Base-by-base conservation (phyloP, 169 alveolate species). In the Pseudocohnilembus persalinus region DNA sequence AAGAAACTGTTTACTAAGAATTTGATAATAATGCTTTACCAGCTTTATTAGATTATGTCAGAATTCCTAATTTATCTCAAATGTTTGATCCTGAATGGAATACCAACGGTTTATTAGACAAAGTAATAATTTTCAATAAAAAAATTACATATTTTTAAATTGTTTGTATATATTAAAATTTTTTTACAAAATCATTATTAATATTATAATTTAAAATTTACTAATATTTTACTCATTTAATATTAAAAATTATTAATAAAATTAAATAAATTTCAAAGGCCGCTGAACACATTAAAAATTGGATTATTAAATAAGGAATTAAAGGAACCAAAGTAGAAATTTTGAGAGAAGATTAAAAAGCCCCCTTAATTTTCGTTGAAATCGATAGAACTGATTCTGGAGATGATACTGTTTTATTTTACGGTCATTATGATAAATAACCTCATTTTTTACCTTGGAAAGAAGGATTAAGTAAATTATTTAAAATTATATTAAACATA, bases 81-180 rank as follows among this genome's bases (percentile, higher is more conserved):
- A 76, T 34, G 16, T 95, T 82, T 77, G 98, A 95, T 81, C 92
- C 93, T 35, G 92, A 94, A 72, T 95, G 98, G 97, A 83, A 93
- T 72, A 81, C 90, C 72, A 95, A 95, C 73, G 96, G 96, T 0
- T 78, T 80, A n/a, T 77, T 73, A 49, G 86, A 81, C 64, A 73
- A 73, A 29, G 77, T 73, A 73, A 11, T 73, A n/a, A 73, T 73
- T 1, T 73, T 32, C 34, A 82, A 49, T 49, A 49, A 11, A 49
- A 49, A 11, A 49, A 49, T 11, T 49, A 11, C 4, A 4, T 49
- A 49, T 20, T 24, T 85, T 90, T 28, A 91, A 89, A n/a, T n/a
- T n/a, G n/a, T n/a, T n/a, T n/a, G n/a, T n/a, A n/a, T n/a, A n/a
- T n/a, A n/a, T n/a, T n/a, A n/a, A n/a, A n/a, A n/a, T n/a, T n/a